Evolutionary conservation across 2,329 filamentous ascomycete genomes (phyloP).

Genomic region (Cladosporium austrohemisphaericum): DNA sequence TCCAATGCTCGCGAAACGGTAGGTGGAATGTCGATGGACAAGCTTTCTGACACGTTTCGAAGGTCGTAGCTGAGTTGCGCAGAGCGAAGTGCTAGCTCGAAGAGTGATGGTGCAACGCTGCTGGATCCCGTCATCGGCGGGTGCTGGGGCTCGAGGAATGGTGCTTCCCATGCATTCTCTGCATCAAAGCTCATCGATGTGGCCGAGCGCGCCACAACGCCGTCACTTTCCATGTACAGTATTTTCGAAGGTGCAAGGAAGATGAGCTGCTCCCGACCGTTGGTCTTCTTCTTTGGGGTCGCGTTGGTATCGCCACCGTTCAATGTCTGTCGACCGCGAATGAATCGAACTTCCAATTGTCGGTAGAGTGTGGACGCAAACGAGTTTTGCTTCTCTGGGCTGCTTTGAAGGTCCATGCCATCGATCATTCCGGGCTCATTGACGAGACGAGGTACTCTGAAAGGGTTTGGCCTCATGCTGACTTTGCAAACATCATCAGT

Average conservation of each 20-base stretch:
- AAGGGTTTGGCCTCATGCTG: slow-evolving; percentile 61
- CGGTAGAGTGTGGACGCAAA: background rate
- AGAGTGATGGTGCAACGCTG: slow-evolving; percentile 31
- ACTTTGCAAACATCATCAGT: slow-evolving; percentile 49
- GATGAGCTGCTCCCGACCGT: slow-evolving; percentile 26
- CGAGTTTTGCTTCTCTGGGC: background rate
- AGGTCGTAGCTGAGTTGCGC: slow-evolving; percentile 25
- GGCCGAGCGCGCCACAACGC: background rate
- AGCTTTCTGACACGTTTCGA: slow-evolving; percentile 22
- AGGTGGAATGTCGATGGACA: slow-evolving; percentile 21
- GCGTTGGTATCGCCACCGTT: slow-evolving; percentile 6
- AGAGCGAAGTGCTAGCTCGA: slow-evolving; percentile 33
- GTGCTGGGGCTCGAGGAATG: slow-evolving; percentile 5
- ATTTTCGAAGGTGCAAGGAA: slow-evolving; percentile 19
- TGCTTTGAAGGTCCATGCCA: background rate
- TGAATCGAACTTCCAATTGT: background rate
- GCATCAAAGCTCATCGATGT: background rate
- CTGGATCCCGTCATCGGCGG: slow-evolving; percentile 10
- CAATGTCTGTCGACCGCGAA: background rate
- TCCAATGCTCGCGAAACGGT: slow-evolving; percentile 23
- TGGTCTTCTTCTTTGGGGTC: slow-evolving; percentile 33
- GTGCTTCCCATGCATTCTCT: slow-evolving; percentile 16
- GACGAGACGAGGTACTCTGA: slow-evolving; percentile 32
- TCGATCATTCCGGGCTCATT: background rate
- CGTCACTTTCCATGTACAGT: slow-evolving; percentile 1